Base-by-base conservation (phyloP, 768 basidiomycete genomes). In the Tylopilus felleus region DNA sequence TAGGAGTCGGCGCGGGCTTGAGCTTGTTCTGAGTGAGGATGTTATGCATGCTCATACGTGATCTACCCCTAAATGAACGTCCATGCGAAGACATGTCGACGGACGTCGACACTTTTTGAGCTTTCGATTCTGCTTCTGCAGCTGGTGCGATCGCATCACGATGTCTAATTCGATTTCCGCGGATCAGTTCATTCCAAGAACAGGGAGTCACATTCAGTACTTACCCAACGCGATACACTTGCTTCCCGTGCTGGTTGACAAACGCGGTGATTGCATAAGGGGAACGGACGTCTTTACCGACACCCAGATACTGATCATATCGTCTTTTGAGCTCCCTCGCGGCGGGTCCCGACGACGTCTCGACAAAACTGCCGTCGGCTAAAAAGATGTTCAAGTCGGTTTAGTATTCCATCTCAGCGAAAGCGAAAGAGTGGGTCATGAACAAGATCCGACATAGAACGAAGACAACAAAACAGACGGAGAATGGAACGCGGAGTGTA, bases 251-350 rank as follows among this genome's bases (percentile, higher is more conserved):
- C 65, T 90, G 88, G 65, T 89, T 91, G 45, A 87, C 79, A 62
- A 88, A 84, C 8, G 85, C 84, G n/a, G 89, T 91, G 61, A 90
- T 88, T 36, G 83, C 83, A 65, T 85, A 93, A 3, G 90, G 90
- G 13, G 89, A 91, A 28, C 86, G 82, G 12, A 84, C 75, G 55
- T 82, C 76, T 62, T 79, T 77, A 19, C 81, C 79, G 28, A 92
- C 86, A 13, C 88, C 85, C 33, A 83, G 68, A 40, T 78, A 72
- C 47, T 83, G 80, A 67, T 93, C 91, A 63, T 86, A 89, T 27
- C 80, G 77, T 62, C 78, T 77, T 77, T 93, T 93, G 51, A 93
- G 74, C 60, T 88, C 88, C 38, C 82, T 81, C 13, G 90, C 90
- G 27, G 86, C 88, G 14, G 78, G 75, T 3, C 84, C 88, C 48